These are phyloP conservation scores for Aspergillus bombycis DNA, from an alignment of 2,329 filamentous ascomycete species.

Conservation along the genomic window DNA sequence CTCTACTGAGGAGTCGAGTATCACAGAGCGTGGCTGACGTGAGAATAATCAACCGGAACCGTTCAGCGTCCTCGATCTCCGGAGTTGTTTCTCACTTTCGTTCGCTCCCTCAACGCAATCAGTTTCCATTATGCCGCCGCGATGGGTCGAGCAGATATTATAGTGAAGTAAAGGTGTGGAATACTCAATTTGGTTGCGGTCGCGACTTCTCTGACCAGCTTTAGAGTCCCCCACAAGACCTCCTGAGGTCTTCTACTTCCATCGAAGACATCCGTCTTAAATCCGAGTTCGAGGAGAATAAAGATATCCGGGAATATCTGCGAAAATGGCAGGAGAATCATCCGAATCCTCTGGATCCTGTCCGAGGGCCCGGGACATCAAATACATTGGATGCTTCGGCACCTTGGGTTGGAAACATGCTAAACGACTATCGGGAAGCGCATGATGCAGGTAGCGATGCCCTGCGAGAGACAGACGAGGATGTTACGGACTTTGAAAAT, in stretches of 20 bases:
- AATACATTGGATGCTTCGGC: conserved; percentile 14
- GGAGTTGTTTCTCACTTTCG: conserved; percentile 5
- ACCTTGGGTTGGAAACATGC: conserved; percentile 36
- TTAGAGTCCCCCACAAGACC: conserved; percentile 8
- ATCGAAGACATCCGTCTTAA: conserved; percentile 33
- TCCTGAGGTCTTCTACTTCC: conserved; percentile 14
- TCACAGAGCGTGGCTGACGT: conserved; percentile 11
- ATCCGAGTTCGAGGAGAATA: conserved; percentile 40
- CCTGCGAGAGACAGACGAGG: conserved; percentile 27
- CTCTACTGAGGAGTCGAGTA: conserved; percentile 23
- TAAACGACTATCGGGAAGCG: conserved; percentile 35
- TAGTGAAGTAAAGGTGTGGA: conserved; percentile 1
- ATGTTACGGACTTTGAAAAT: conserved; percentile 30
- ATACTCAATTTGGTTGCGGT: neutral
- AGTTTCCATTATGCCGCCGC: neutral
- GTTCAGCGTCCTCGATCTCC: neutral
- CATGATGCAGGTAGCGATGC: conserved; percentile 31
- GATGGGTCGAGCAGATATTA: neutral
- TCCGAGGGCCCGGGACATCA: conserved; percentile 26
- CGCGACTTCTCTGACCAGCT: neutral
- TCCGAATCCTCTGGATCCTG: conserved; percentile 33
- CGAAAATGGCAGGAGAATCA: conserved; percentile 43
- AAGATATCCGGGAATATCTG: conserved; percentile 46
- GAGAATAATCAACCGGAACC: conserved; percentile 1
- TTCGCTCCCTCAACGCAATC: neutral